Evolutionary conservation across 2,329 filamentous ascomycete species (phyloP).

Genomic region (Aspergillus phoenicis): DNA sequence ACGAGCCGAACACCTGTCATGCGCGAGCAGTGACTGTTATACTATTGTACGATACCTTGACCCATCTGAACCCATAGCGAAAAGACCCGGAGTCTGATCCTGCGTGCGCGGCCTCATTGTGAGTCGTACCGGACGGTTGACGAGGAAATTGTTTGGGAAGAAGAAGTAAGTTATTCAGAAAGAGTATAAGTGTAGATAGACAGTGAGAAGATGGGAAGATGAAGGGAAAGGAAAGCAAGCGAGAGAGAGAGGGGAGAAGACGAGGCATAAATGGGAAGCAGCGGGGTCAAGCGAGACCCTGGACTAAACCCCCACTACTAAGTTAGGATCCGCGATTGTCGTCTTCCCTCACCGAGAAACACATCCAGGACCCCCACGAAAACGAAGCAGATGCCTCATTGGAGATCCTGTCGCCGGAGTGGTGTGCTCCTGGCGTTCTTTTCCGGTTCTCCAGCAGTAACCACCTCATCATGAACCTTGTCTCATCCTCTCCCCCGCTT

Average conservation of each 20-base stretch:
- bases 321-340: background rate
- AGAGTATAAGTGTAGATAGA: background rate
- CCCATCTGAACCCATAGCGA: conserved; percentile 37
- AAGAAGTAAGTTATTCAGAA: background rate
- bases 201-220: background rate
- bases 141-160: conserved; percentile 6
- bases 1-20: conserved; percentile 48
- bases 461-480: background rate
- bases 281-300: background rate
- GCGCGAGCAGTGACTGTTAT: conserved; percentile 44
- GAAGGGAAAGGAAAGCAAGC: background rate
- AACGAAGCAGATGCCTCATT: background rate
- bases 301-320: background rate
- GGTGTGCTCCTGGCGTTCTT: background rate
- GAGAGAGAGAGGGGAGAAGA: background rate
- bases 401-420: background rate
- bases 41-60: conserved; percentile 48
- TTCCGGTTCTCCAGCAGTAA: background rate
- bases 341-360: background rate
- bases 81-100: conserved; percentile 21
- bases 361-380: background rate
- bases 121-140: conserved; percentile 34
- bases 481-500: background rate
- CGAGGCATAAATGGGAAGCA: background rate
- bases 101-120: conserved; percentile 33